Evolutionary conservation across 352 stramenopile species (phyloP).

Genomic region (Phytophthora podocarpi): DNA sequence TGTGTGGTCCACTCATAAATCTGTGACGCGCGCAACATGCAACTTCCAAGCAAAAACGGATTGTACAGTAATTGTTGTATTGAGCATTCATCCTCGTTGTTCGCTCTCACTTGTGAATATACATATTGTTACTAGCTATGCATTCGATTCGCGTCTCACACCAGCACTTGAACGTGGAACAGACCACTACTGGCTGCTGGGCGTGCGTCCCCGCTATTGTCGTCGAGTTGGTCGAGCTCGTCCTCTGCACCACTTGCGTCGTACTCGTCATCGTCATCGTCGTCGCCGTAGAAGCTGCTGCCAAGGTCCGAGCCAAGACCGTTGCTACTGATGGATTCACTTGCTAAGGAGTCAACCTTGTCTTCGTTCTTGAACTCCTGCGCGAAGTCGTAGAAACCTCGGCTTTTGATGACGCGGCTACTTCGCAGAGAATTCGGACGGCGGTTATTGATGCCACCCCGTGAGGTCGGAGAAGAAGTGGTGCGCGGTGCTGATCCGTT

Average conservation of each 20-base stretch:
- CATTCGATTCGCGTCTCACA: conserved; percentile 32
- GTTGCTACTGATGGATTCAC: conserved; percentile 26
- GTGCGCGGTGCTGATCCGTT: conserved; percentile 32
- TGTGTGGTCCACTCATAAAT: conserved; percentile 8
- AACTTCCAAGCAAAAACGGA: too few relatives aligned
- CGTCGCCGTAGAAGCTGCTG: conserved; percentile 31
- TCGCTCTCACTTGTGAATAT: neutral
- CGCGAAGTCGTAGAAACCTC: conserved; percentile 76
- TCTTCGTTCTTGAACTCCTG: conserved; percentile 26
- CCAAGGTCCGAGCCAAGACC: conserved; percentile 22
- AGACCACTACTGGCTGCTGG: conserved; percentile 38
- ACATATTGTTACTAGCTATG: conserved; percentile 15
- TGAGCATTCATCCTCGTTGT: neutral
- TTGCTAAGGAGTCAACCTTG: conserved; percentile 15
- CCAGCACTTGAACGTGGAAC: conserved; percentile 74
- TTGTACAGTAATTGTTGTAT: neutral
- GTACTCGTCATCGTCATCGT: conserved; percentile 27
- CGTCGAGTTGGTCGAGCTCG: conserved; percentile 11
- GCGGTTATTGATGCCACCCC: conserved; percentile 12
- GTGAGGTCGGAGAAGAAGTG: conserved; percentile 42
- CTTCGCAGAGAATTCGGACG: conserved; percentile 41
- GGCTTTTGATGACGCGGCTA: conserved; percentile 79
- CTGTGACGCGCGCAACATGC: conserved; percentile 38
- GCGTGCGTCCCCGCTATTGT: conserved; percentile 6
- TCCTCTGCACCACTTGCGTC: conserved; percentile 20